Conservation (phyloP, 2,329 filamentous ascomycete genomes). For the Talaromyces verruculosus region DNA sequence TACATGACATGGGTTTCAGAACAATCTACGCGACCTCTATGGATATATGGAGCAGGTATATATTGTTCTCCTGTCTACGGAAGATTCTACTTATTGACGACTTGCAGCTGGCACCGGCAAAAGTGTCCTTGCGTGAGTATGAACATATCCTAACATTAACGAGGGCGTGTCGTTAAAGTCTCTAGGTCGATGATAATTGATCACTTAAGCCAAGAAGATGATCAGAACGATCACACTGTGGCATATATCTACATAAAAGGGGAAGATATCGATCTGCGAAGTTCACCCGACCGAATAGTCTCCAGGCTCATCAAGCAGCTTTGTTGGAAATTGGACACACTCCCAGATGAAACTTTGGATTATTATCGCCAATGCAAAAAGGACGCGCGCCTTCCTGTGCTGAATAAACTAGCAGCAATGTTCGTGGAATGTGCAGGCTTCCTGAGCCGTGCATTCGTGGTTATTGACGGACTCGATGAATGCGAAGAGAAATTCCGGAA, state of each 20-base stretch:
- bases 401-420: conserved; percentile 10
- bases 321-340: conserved; percentile 12
- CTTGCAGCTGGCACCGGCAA: conserved; percentile 20
- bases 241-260: conserved; percentile 20
- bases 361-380: conserved; percentile 10
- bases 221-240: background rate
- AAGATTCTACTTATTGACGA: background rate
- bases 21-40: background rate
- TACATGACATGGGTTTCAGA: conserved; percentile 9
- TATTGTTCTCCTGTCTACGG: background rate
- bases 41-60: conserved; percentile 19
- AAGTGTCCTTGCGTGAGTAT: conserved; percentile 20
- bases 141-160: background rate
- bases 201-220: background rate
- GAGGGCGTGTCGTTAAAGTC: background rate
- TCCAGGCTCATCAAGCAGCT: conserved; percentile 21
- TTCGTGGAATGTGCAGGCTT: conserved; percentile 15
- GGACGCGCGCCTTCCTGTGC: conserved; percentile 12
- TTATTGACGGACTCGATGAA: conserved; percentile 20
- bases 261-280: conserved; percentile 7
- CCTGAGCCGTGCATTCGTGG: conserved; percentile 5
- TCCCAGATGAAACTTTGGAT: conserved; percentile 3
- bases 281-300: conserved; percentile 7
- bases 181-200: conserved; percentile 21
- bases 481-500: conserved; percentile 14